Evolutionary conservation across 106 monocot genomes (phyloP).

Genomic region (Cymbidium sinense): DNA sequence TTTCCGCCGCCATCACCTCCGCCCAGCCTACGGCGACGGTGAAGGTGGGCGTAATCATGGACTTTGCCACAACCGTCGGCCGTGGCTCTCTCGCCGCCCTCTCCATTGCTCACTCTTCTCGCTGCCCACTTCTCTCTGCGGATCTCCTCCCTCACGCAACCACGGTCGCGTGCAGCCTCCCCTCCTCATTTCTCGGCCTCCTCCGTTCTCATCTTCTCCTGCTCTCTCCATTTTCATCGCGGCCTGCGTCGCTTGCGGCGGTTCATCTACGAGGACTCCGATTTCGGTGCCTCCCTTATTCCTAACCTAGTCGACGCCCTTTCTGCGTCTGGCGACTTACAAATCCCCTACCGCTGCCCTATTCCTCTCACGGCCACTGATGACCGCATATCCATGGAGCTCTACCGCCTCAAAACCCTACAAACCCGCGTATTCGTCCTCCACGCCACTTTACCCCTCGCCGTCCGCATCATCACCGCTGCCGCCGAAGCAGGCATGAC

Average conservation of each 20-base stretch:
- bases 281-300: constrained; percentile 31
- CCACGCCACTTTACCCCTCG: constrained; percentile 17
- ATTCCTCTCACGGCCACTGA: constrained; percentile 18
- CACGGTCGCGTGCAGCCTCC: no score
- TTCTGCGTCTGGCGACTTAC: constrained; percentile 9
- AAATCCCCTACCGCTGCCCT: constrained; percentile 27
- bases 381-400: constrained; percentile 28
- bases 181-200: constrained; percentile 13
- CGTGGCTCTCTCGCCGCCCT: constrained; percentile 22
- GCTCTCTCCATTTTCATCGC: constrained; percentile 40
- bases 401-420: constrained; percentile 37
- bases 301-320: constrained; percentile 42
- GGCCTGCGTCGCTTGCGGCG: constrained; percentile 36
- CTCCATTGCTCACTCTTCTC: constrained; percentile 25
- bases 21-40: neutral
- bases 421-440: constrained; percentile 55
- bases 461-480: constrained; percentile 5
- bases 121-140: no score
- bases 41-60: constrained; percentile 41
- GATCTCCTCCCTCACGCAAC: no score
- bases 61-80: constrained; percentile 18
- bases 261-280: constrained; percentile 39
- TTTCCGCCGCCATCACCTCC: neutral
- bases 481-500: constrained; percentile 20
- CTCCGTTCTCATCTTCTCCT: constrained; percentile 23